phyloP scores from a whole-genome alignment of 2,329 filamentous ascomycete genomes.

The Microascus cirrosus region DNA sequence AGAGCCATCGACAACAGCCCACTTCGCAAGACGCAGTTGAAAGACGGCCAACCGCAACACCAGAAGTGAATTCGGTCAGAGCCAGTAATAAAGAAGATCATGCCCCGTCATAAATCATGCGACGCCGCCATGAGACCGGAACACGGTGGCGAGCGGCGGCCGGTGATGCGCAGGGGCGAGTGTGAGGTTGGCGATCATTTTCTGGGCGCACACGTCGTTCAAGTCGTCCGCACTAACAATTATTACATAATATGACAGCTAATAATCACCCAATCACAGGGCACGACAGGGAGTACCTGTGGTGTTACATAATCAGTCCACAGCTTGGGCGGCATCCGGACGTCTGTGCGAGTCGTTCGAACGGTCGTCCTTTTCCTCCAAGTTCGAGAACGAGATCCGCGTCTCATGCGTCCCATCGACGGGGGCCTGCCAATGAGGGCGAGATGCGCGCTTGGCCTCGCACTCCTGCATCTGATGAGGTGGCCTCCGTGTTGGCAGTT shows the following conservation, averaged over 20 bases:
- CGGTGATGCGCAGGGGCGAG: conserved; percentile 3
- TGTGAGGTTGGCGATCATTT: conserved; percentile 4
- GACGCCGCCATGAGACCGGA: conserved; percentile 3
- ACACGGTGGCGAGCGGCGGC: background rate
- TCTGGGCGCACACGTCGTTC: background rate
- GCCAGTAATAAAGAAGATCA: background rate
- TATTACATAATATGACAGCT: background rate
- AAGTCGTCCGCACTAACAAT: background rate
- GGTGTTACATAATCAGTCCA: no score
- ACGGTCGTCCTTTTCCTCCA: background rate
- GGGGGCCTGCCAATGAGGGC: background rate
- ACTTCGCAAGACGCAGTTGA: no score
- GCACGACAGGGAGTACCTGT: no score
- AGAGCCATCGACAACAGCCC: background rate
- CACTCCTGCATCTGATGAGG: background rate
- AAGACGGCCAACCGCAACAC: background rate
- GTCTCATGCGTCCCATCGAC: background rate
- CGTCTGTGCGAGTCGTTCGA: no score
- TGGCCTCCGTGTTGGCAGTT: no score
- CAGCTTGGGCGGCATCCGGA: no score
- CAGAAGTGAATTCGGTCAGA: background rate
- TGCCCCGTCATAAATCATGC: background rate
- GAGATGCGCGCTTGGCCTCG: background rate
- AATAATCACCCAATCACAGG: background rate
- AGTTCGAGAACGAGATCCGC: background rate